Conservation (phyloP, 192 early-diverging fungal species). For the Backusella australiensis region DNA sequence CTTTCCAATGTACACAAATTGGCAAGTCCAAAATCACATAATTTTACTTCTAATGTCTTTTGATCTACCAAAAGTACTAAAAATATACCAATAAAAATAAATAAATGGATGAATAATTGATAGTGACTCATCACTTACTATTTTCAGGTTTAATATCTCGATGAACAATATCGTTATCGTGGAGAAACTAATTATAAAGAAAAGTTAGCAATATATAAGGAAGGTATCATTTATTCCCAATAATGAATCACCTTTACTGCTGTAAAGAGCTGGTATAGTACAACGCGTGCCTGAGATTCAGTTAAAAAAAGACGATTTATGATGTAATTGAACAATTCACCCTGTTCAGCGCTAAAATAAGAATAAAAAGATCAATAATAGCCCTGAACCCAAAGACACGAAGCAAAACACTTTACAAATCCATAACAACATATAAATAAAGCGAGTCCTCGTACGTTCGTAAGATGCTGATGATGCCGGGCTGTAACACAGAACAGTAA, state of each 20-base stretch:
- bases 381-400: neutral
- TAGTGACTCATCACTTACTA: neutral
- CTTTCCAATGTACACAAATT: conserved; percentile 37
- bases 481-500: neutral
- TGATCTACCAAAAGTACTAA: conserved; percentile 47
- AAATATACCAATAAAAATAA: neutral
- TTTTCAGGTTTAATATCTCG: conserved; percentile 92
- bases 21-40: conserved; percentile 92
- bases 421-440: conserved; percentile 19
- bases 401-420: conserved; percentile 3
- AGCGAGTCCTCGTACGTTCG: neutral
- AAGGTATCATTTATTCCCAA: neutral
- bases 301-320: conserved; percentile 67
- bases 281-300: conserved; percentile 74
- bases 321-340: conserved; percentile 94
- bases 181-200: conserved; percentile 64
- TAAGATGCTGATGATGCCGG: conserved; percentile 17
- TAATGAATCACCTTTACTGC: conserved; percentile 54
- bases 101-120: neutral
- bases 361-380: neutral
- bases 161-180: conserved; percentile 79
- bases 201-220: neutral
- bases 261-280: conserved; percentile 77
- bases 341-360: conserved; percentile 67
- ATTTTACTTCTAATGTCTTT: conserved; percentile 65